Evolutionary conservation across 306 rosid species (phyloP).

Genomic region (Vicia villosa): DNA sequence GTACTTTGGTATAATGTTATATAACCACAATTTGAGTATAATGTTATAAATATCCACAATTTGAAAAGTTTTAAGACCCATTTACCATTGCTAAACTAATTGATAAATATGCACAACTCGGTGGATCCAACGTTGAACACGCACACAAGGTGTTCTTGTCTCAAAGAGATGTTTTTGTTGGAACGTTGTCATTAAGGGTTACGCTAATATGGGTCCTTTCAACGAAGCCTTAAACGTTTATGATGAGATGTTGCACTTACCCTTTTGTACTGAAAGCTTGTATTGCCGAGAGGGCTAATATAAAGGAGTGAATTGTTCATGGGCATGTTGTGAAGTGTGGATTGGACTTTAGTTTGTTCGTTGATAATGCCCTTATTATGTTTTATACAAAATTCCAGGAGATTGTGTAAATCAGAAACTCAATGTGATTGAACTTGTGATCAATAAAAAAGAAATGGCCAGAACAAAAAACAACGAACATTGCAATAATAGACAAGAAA

Average conservation of each 20-base stretch:
- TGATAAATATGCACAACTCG: constrained; percentile 44
- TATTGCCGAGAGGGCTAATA: constrained; percentile 50
- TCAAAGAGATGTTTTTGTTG: constrained; percentile 67
- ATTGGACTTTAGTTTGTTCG: constrained; percentile 61
- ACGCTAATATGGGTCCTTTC: constrained; percentile 69
- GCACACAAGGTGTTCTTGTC: constrained; percentile 78
- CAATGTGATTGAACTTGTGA: no score
- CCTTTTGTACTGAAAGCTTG: constrained; percentile 80
- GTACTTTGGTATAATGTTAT: no score
- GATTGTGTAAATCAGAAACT: no score
- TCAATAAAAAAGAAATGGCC: no score
- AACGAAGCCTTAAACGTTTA: constrained; percentile 53
- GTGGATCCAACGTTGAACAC: constrained; percentile 33
- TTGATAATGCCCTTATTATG: constrained; percentile 61
- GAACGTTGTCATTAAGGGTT: constrained; percentile 74
- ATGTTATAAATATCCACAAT: no score
- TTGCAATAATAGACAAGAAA: no score
- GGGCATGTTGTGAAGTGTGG: constrained; percentile 69
- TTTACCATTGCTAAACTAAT: constrained; percentile 60
- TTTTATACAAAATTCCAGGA: constrained; percentile 62
- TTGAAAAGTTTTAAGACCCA: no score
- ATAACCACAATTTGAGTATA: no score
- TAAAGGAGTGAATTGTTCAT: constrained; percentile 56
- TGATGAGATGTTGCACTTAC: constrained; percentile 60
- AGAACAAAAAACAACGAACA: no score